A percentile compares a stretch with the other conserved stretches of the same genome.
Evolutionary conservation across 768 basidiomycete genomes (phyloP).

Genomic region (Suillus paluster): DNA sequence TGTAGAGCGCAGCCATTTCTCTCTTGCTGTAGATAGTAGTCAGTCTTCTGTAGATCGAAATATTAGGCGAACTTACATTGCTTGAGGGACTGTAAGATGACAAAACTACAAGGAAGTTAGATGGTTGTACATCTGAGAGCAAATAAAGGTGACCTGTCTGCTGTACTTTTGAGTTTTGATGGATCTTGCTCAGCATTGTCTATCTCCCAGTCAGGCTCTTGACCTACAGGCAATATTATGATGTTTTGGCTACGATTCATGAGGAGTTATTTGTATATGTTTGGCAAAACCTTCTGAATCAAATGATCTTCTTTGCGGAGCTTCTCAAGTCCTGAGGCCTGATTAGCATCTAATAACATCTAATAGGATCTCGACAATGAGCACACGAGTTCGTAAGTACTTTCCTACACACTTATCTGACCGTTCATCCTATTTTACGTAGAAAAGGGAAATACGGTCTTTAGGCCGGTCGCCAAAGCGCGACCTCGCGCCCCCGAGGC

Average conservation of each 20-base stretch:
- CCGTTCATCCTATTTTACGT: constrained; percentile 14
- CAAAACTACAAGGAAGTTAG: constrained; percentile 46
- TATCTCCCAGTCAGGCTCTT: constrained; percentile 64
- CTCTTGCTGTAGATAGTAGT: constrained; percentile 54
- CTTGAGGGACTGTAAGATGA: constrained; percentile 67
- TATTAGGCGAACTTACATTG: constrained; percentile 57
- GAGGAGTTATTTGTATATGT: constrained; percentile 26
- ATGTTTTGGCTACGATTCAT: constrained; percentile 32
- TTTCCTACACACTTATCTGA: constrained; percentile 2
- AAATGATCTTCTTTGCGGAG: constrained; percentile 11
- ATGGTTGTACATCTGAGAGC: background rate
- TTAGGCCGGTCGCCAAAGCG: constrained; percentile 66
- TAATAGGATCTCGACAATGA: constrained; percentile 34
- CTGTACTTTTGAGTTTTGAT: constrained; percentile 46
- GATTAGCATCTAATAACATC: constrained; percentile 1
- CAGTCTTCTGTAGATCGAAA: constrained; percentile 20
- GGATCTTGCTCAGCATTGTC: constrained; percentile 47
- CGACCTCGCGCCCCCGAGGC: constrained; percentile 47
- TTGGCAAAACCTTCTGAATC: constrained; percentile 15
- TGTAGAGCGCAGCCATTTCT: constrained; percentile 65
- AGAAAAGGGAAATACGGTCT: constrained; percentile 77
- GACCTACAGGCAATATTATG: constrained; percentile 61
- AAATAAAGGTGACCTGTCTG: constrained; percentile 55
- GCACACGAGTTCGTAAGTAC: constrained; percentile 64
- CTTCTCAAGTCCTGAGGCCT: background rate